These are phyloP conservation scores for Colletotrichum magnum DNA, from an alignment of 2,329 filamentous ascomycete species.

Conservation along the genomic window DNA sequence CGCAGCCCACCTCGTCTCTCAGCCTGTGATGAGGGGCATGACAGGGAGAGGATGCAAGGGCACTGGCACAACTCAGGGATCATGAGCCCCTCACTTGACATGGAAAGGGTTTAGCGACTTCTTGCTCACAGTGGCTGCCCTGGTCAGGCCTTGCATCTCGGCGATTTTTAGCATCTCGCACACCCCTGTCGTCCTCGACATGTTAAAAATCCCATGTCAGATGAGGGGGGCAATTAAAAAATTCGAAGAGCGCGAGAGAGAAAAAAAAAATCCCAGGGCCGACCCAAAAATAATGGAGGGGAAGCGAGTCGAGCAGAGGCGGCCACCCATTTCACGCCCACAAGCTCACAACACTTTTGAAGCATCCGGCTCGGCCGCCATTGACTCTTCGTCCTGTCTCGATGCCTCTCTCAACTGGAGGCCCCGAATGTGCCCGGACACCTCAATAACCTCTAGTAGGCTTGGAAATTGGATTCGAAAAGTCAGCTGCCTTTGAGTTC, in stretches of 20 bases:
- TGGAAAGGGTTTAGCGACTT: slow-evolving; percentile 32
- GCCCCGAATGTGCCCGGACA: background rate
- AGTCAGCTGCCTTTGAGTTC: slow-evolving; percentile 39
- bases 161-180: slow-evolving; percentile 39
- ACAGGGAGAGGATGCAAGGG: slow-evolving; percentile 39
- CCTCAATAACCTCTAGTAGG: background rate
- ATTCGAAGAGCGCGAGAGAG: background rate
- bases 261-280: slow-evolving; percentile 12
- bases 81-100: slow-evolving; percentile 21
- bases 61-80: slow-evolving; percentile 21
- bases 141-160: slow-evolving; percentile 18
- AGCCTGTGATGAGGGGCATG: slow-evolving; percentile 36
- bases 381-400: background rate
- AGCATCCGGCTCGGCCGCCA: background rate
- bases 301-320: background rate
- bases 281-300: background rate
- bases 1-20: background rate
- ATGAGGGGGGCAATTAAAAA: background rate
- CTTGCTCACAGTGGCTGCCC: background rate
- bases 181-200: slow-evolving; percentile 28
- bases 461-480: slow-evolving; percentile 17
- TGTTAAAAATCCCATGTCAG: slow-evolving; percentile 17
- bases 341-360: no score
- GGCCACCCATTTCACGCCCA: background rate
- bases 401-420: background rate